Conservation (phyloP, 495 filamentous ascomycete species). For the Podospora pseudopauciseta region DNA sequence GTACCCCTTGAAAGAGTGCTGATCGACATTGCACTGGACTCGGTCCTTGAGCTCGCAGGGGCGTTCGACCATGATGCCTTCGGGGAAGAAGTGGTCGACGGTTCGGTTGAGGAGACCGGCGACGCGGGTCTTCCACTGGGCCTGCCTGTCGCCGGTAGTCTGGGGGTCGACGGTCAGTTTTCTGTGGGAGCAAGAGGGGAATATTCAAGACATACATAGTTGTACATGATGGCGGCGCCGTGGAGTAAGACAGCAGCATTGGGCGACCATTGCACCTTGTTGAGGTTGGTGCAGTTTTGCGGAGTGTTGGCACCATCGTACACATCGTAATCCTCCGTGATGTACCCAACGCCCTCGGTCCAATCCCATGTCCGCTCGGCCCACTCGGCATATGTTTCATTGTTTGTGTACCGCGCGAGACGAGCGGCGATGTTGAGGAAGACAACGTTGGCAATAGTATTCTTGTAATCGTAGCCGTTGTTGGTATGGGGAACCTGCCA, state of each 20-base stretch:
- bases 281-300: conserved; percentile 48
- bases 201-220: conserved; percentile 43
- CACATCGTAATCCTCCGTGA: conserved; percentile 49
- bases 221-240: conserved; percentile 68
- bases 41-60: conserved; percentile 56
- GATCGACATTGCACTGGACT: conserved; percentile 64
- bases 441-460: conserved; percentile 63
- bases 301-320: conserved; percentile 55
- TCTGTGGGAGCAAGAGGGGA: neutral
- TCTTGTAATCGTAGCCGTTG: conserved; percentile 74
- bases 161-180: neutral
- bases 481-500: conserved; percentile 82
- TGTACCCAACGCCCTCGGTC: conserved; percentile 51
- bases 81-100: conserved; percentile 53
- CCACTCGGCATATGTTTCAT: conserved; percentile 67
- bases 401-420: conserved; percentile 66
- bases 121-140: conserved; percentile 52
- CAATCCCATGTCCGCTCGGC: conserved; percentile 68
- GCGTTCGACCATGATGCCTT: conserved; percentile 58
- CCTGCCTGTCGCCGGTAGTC: conserved; percentile 43
- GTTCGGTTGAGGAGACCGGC: conserved; percentile 52
- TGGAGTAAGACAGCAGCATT: conserved; percentile 66
- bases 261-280: conserved; percentile 62
- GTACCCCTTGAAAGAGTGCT: conserved; percentile 87
- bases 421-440: conserved; percentile 71